A percentile compares a stretch with the other conserved stretches of the same genome.
Conservation (phyloP, 202 grass and related monocot species). For the Eragrostis tef region DNA sequence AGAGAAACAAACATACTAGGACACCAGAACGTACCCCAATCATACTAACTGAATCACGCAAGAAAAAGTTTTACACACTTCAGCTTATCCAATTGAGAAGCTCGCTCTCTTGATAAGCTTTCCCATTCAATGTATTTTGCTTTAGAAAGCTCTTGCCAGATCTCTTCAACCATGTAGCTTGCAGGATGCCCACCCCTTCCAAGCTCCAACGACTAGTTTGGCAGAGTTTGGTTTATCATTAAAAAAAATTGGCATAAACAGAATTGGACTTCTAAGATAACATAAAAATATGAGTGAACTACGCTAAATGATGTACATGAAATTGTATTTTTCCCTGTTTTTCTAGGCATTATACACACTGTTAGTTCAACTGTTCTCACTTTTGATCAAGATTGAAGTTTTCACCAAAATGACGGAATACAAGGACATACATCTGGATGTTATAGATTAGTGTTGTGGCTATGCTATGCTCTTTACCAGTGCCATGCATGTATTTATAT, state of each 20-base stretch:
- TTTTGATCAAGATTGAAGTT: not conserved
- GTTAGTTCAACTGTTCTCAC: conserved; percentile 6
- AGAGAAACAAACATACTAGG: not conserved
- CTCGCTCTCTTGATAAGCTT: conserved; percentile 56
- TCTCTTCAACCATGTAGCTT: conserved; percentile 92
- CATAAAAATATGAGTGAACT: conserved; percentile 10
- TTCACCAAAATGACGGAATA: not conserved
- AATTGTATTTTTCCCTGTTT: not conserved
- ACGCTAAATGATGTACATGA: not conserved
- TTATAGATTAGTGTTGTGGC: not conserved
- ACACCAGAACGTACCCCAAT: not conserved
- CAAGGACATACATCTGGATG: not conserved
- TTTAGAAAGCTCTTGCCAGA: conserved; percentile 87
- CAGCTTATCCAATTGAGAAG: conserved; percentile 54
- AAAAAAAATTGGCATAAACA: conserved; percentile 38
- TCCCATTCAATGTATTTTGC: conserved; percentile 93
- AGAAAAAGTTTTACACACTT: conserved; percentile 51
- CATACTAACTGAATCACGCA: conserved; percentile 37
- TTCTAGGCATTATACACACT: not conserved
- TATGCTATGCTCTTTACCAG: conserved; percentile 6
- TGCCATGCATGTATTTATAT: not conserved
- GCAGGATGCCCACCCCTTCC: conserved; percentile 85
- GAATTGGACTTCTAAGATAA: conserved; percentile 11
- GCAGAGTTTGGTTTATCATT: conserved; percentile 35
- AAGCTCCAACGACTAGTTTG: conserved; percentile 82